phyloP scores from a whole-genome alignment of 1,284 basidiomycete genomes.

The Ceratobasidium sp. region DNA sequence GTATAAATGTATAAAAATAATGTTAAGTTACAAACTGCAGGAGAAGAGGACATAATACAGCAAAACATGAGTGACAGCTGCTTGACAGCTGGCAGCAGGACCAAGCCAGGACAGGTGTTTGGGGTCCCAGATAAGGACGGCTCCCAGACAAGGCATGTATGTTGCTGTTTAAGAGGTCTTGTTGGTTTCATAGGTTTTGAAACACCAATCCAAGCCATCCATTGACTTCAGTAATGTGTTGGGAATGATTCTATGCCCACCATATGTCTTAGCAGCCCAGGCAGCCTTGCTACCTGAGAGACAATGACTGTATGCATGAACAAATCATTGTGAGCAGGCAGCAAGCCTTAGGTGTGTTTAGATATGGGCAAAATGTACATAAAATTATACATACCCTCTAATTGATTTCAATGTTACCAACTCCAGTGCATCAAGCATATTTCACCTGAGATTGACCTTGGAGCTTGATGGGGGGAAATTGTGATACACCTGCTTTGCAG shows the following conservation, averaged over 20 bases:
- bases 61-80: conserved; percentile 8
- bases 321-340: conserved; percentile 31
- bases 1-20: too few relatives aligned
- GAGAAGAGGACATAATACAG: too few relatives aligned
- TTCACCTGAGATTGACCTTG: conserved; percentile 36
- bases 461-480: conserved; percentile 25
- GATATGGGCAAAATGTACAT: neutral
- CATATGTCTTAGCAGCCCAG: conserved; percentile 39
- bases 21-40: too few relatives aligned
- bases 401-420: conserved; percentile 33
- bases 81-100: neutral
- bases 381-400: conserved; percentile 7
- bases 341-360: conserved; percentile 29
- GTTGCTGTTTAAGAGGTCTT: neutral
- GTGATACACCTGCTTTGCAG: conserved; percentile 40
- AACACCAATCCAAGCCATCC: conserved; percentile 10
- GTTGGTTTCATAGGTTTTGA: neutral
- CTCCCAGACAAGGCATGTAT: conserved; percentile 9
- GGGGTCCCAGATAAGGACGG: neutral
- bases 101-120: neutral
- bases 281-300: conserved; percentile 37
- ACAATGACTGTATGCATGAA: conserved; percentile 39
- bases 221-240: conserved; percentile 4
- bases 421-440: conserved; percentile 33
- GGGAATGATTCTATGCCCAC: conserved; percentile 36